Base-by-base conservation (phyloP, 2,329 filamentous ascomycete species). In the Fusarium sp. region DNA sequence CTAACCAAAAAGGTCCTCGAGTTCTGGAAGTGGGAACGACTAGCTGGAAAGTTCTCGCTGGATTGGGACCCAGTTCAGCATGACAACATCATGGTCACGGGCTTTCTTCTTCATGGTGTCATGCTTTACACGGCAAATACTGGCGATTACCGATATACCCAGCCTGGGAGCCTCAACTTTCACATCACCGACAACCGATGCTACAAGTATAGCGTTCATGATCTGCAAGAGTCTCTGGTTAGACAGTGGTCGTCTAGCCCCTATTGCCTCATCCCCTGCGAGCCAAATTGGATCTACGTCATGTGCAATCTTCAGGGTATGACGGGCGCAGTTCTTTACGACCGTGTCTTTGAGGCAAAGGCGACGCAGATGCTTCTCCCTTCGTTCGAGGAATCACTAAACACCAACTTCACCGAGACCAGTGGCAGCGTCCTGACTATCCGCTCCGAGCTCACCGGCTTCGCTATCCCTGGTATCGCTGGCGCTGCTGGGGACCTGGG, bases 61-160 rank as follows among this genome's bases (percentile, higher is more conserved):
- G 60, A 63, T 11, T 63, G 40, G 29, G 60, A 63, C 29, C 60
- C 60, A 1, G 35, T 63, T 20, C 29, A 63, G 14, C 45, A 27
- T 16, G 60, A 63, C 45, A 63, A 63, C 31, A 63, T 63, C 31
- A 63, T 63, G 60, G 60, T 54, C 14, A 63, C 35, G 4, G 60
- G 40, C 5, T 63, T 31, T 11, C 60, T 63, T n/a, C 35, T 42
- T 20, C 35, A 50, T 8, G 60, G 20, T 20, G 35, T 54, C 35
- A 42, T 50, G 35, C 60, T 63, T 16, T 63, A 63, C 60, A 50
- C 22, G 18, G 25, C 35, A 4, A 27, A n/a, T 11, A 50, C 60
- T 13, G n/a, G 60, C 2, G 60, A 63, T 11, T n/a, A n/a, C 10
- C 6, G 60, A 29, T 63, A 63, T 16, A 35, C 33, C 4, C 22